Evolutionary conservation across 768 basidiomycete genomes (phyloP), one percentile per base, ranked within the genome.

Genomic region (Candolleomyces efflorescens): DNA sequence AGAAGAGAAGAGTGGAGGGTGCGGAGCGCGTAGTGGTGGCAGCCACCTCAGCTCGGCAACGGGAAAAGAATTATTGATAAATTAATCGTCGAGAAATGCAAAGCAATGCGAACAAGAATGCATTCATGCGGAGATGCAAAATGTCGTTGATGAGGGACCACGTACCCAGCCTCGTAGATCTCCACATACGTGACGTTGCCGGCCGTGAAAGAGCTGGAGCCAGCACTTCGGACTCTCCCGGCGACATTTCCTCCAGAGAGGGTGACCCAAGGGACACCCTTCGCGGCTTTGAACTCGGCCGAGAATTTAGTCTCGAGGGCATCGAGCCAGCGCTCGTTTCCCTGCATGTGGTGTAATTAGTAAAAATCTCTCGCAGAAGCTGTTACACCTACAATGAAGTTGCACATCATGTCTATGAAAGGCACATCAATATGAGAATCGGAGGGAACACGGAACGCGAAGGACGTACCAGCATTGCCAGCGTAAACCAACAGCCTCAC

Each of bases 401-500:
- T 94, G 78, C 93, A 95, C 89, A 92, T 89, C 78, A 86, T 83
- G 70, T 94, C 92, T 80, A n/a, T 24, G 22, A 36, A 45, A 24
- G 36, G 62, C 41, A 64, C 66, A 62, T 62, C 53, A 54, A 67
- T 37, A 22, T 6, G 24, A 47, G 37, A 39, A 24, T 26, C 10
- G 10, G 23, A 15, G 12, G 11, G 38, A n/a, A 41, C 20, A 48
- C 5, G 12, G 11, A 56, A 22, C n/a, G n/a, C n/a, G n/a, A 10
- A 39, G 5, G 18, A 76, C 83, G 60, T 62, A 87, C 89, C 77
- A 65, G 90, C 89, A 62, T 89, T 87, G 18, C 90, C 94, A 59
- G 94, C 93, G 66, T 97, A 98, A 44, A 98, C 85, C 27, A 98
- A 74, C 45, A 99, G 72, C 55, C 92, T 76, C 38, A 99, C 78